Evolutionary conservation across 2,329 filamentous ascomycete species (phyloP), one percentile per base, ranked within the genome.

Genomic region (Scortechinia acanthostroma): DNA sequence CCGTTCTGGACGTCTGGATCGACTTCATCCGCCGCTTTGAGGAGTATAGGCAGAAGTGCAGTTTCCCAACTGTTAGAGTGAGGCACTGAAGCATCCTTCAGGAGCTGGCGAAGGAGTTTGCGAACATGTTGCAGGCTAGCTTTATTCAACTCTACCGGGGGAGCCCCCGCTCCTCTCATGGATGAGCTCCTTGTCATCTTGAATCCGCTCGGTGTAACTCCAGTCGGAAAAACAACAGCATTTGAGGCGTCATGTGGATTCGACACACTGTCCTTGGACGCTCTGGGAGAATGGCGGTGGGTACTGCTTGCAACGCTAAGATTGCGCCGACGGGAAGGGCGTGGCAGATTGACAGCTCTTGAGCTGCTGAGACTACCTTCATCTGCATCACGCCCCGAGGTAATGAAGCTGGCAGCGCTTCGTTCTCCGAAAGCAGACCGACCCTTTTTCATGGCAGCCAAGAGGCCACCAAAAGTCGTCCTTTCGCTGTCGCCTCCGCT

Each of bases 11-110:
- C 88, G 60, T 97, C 88, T 1, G 93, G 93, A 50, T 94, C 86
- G 3, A 98, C 91, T 57, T 97, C 93, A 52, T 96, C 90, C 0
- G 91, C 94, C 51, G 91, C 93, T 53, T 86, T 86, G 19, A 96
- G 71, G 17, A 98, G 73, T 44, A 98, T 94, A 0, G 93, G 93
- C 43, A 96, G 76, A 13, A 98, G 70, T 0, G 91, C 89, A 52
- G 83, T 91, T 58, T 96, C 88, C 93, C 93, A 98, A 21, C 84
- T 84, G 2, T 77, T 69, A 1, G 80, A 71, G 53, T 88, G 85
- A 13, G 85, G 76, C 20, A 98, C 80, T 2, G 76, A 72, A 2
- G 80, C 77, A 59, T 96, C 91, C 48, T 83, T 73, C 1, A 98
- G 66, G 25, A 97, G 74, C 60, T 98, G 93, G 33, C 79, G 80